A percentile compares a stretch with the other conserved stretches of the same genome.
phyloP scores from a whole-genome alignment of 1,284 basidiomycete species.

The Marasmius tenuissimus region DNA sequence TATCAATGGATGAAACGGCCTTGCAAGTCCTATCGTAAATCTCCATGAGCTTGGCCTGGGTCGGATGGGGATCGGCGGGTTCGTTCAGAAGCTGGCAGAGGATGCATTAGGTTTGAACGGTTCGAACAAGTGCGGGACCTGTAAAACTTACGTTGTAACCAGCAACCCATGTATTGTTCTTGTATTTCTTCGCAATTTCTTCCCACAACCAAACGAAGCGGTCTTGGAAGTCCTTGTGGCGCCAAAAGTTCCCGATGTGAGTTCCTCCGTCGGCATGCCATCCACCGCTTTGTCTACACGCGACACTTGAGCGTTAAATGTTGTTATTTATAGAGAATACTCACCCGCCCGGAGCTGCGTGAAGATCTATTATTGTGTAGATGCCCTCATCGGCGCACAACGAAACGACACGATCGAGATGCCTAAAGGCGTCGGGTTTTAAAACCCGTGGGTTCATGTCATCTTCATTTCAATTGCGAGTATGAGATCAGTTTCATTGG shows the following conservation, averaged over 20 bases:
- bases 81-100: slow-evolving; percentile 53
- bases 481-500: not conserved
- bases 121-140: not conserved
- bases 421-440: slow-evolving; percentile 50
- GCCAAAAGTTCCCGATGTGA: slow-evolving; percentile 54
- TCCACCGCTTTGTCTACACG: slow-evolving; percentile 34
- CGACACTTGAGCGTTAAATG: not conserved
- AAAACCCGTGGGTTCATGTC: slow-evolving; percentile 59
- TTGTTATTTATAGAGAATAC: slow-evolving; percentile 20
- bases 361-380: slow-evolving; percentile 59
- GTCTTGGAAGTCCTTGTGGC: slow-evolving; percentile 78
- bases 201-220: slow-evolving; percentile 70
- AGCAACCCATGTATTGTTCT: slow-evolving; percentile 65
- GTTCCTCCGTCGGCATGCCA: slow-evolving; percentile 39
- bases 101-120: not conserved
- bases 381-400: slow-evolving; percentile 59
- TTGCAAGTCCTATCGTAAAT: slow-evolving; percentile 66
- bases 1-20: slow-evolving; percentile 68
- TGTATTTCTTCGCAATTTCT: slow-evolving; percentile 65
- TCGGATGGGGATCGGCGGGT: slow-evolving; percentile 60
- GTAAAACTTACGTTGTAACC: slow-evolving; percentile 59
- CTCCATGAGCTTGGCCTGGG: slow-evolving; percentile 44
- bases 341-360: slow-evolving; percentile 56
- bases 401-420: slow-evolving; percentile 54
- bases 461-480: slow-evolving; percentile 28